phyloP scores from a whole-genome alignment of 2,329 filamentous ascomycete genomes.

The Nothophaeocryptopus gaeumannii region DNA sequence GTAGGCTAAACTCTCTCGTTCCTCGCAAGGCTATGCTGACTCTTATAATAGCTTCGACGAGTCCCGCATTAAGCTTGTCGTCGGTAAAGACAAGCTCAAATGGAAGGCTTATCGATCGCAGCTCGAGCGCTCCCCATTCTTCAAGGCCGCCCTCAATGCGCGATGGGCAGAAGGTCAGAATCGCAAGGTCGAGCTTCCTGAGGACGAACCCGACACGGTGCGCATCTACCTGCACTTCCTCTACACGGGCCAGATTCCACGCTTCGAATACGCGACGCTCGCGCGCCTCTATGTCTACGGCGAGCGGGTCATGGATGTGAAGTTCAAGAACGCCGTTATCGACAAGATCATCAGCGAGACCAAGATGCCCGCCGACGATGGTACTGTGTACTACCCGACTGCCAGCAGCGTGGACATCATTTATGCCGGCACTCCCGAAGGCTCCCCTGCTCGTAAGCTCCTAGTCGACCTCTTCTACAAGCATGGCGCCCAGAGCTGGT shows the following conservation, averaged over 20 bases:
- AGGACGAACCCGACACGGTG: slow-evolving; percentile 5
- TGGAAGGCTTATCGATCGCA: too few species aligned
- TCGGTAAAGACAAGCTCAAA: too few species aligned
- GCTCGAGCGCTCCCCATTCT: slow-evolving; percentile 2
- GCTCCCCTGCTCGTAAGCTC: not conserved
- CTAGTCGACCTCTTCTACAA: not conserved
- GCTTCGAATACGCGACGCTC: not conserved
- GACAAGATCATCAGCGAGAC: not conserved
- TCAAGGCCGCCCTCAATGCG: slow-evolving; percentile 7
- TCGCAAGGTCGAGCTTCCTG: slow-evolving; percentile 6
- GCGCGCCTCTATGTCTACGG: slow-evolving; percentile 7
- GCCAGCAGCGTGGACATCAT: not conserved
- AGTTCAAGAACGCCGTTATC: not conserved
- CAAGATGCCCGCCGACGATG: not conserved
- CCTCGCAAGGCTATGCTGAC: too few species aligned
- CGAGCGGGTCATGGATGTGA: slow-evolving; percentile 8
- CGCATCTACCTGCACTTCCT: slow-evolving; percentile 6
- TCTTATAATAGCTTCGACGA: too few species aligned
- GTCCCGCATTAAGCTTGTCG: too few species aligned
- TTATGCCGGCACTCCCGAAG: not conserved
- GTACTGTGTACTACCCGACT: not conserved
- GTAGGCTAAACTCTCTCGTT: too few species aligned
- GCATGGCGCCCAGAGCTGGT: too few species aligned
- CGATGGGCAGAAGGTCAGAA: slow-evolving; percentile 11
- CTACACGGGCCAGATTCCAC: not conserved